These are phyloP conservation scores for Ceratobasidium sp. DNA, from an alignment of 1,284 basidiomycete genomes.

Conservation along the genomic window DNA sequence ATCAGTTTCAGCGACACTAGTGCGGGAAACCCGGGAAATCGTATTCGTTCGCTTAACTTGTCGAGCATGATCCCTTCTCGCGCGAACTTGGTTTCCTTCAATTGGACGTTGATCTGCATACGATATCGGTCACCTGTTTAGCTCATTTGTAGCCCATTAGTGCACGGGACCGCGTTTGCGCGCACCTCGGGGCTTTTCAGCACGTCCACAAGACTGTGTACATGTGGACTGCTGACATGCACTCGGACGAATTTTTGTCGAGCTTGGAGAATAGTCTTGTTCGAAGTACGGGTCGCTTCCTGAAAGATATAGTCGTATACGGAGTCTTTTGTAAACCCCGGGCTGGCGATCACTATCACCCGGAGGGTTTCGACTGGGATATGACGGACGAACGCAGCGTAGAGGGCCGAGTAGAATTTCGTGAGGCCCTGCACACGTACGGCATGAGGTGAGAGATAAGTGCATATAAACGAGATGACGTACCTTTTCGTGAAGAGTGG, in stretches of 20 bases:
- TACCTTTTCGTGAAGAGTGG: constrained; percentile 87
- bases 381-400: constrained; percentile 89
- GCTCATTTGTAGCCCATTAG: constrained; percentile 12
- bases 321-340: constrained; percentile 94
- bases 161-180: constrained; percentile 32
- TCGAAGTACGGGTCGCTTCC: constrained; percentile 84
- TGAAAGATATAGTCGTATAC: constrained; percentile 89
- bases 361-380: constrained; percentile 87
- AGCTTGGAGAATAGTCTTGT: constrained; percentile 84
- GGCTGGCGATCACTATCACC: constrained; percentile 95
- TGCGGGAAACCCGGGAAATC: constrained; percentile 22
- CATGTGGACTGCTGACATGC: constrained; percentile 93
- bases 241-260: constrained; percentile 92
- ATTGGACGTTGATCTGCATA: constrained; percentile 74
- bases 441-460: neutral
- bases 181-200: constrained; percentile 92
- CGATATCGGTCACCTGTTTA: constrained; percentile 15
- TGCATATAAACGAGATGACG: constrained; percentile 28
- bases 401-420: constrained; percentile 89
- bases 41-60: constrained; percentile 67
- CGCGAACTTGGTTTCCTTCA: constrained; percentile 99
- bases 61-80: constrained; percentile 92
- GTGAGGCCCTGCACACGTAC: constrained; percentile 67
- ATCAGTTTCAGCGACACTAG: constrained; percentile 26
- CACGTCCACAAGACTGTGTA: constrained; percentile 96